Evolutionary conservation across 768 basidiomycete species (phyloP).

Genomic region (Rhodosporidiobolus odoratus): DNA sequence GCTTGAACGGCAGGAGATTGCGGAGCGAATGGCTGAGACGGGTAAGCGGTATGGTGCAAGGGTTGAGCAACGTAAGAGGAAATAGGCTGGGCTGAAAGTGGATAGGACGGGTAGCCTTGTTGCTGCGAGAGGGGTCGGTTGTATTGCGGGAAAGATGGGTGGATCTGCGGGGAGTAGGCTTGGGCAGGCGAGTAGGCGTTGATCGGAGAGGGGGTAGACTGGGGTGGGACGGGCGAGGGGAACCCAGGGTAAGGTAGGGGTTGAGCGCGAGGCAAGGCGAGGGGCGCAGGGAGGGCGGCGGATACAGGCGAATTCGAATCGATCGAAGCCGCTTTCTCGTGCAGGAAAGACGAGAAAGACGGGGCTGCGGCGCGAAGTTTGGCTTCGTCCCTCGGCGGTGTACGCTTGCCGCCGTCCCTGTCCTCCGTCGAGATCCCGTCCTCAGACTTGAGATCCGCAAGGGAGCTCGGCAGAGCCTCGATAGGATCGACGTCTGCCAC

Average conservation of each 20-base stretch:
- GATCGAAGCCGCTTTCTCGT: conserved; percentile 28
- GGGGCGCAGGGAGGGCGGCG: neutral
- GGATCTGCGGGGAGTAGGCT: conserved; percentile 10
- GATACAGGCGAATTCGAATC: neutral
- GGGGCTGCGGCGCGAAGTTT: conserved; percentile 29
- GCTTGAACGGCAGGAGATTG: conserved; percentile 10
- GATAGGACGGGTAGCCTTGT: conserved; percentile 11
- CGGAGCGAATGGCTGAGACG: neutral
- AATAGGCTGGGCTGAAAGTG: neutral
- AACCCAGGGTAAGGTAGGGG: neutral
- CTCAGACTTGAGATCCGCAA: conserved; percentile 81
- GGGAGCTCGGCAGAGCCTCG: conserved; percentile 63
- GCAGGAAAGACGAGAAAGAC: conserved; percentile 36
- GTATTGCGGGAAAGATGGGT: neutral
- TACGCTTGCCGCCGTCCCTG: neutral
- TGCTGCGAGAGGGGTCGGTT: neutral
- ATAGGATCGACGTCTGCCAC: conserved; percentile 65
- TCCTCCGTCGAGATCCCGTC: conserved; percentile 54
- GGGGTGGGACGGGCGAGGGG: conserved; percentile 1
- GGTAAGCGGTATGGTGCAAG: conserved; percentile 1
- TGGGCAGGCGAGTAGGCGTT: conserved; percentile 21
- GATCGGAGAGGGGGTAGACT: conserved; percentile 23
- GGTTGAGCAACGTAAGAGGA: conserved; percentile 16
- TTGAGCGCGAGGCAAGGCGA: neutral
- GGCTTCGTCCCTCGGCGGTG: conserved; percentile 22